Evolutionary conservation across 78 protist species (phyloP).

Genomic region (Speleostelium caveatum): DNA sequence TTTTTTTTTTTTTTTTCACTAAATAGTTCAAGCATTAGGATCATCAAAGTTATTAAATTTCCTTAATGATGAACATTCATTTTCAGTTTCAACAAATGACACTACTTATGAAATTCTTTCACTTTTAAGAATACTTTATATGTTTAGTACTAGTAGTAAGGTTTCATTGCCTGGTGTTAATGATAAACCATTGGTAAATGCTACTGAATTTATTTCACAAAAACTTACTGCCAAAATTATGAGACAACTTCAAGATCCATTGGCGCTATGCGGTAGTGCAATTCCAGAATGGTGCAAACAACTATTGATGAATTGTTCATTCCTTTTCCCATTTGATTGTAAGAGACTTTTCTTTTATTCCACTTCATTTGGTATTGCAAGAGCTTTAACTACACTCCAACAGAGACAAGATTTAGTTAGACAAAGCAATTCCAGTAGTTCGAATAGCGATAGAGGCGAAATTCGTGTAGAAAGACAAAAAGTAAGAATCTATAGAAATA

Average conservation of each 20-base stretch:
- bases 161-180: background rate
- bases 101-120: conserved; percentile 69
- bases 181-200: background rate
- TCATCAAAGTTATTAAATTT: conserved; percentile 19
- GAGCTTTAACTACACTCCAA: conserved; percentile 82
- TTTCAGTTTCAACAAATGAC: conserved; percentile 36
- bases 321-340: conserved; percentile 82
- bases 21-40: conserved; percentile 36
- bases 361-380: conserved; percentile 87
- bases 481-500: conserved; percentile 81
- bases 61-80: conserved; percentile 34
- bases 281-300: conserved; percentile 87
- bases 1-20: background rate
- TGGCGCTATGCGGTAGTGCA: conserved; percentile 82
- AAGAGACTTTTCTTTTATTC: conserved; percentile 74
- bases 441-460: conserved; percentile 28
- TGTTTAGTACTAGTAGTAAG: conserved; percentile 5
- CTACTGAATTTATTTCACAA: conserved; percentile 40
- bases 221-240: conserved; percentile 85
- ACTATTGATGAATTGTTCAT: conserved; percentile 49
- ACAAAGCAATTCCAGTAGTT: conserved; percentile 2
- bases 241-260: conserved; percentile 91
- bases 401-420: conserved; percentile 48
- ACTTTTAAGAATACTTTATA: conserved; percentile 19
- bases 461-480: conserved; percentile 87